phyloP scores from a whole-genome alignment of 2,329 filamentous ascomycete species.

The Nothophoma quercina region DNA sequence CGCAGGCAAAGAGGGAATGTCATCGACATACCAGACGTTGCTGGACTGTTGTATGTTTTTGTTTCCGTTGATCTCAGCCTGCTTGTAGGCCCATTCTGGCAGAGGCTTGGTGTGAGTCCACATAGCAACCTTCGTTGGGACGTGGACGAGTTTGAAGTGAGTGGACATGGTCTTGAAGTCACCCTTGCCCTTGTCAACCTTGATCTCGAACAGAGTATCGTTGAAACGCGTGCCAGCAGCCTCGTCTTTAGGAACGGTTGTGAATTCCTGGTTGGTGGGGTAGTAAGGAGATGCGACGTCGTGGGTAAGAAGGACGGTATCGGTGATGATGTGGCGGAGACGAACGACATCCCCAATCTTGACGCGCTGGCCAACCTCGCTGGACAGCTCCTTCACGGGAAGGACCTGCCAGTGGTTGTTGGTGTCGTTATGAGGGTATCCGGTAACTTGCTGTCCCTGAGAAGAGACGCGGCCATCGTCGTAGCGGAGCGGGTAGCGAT shows the following conservation, averaged over 20 bases:
- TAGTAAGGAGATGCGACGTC: constrained; percentile 96
- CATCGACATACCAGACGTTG: constrained; percentile 94
- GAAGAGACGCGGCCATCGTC: constrained; percentile 97
- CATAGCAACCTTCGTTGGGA: constrained; percentile 96
- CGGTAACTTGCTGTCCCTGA: constrained; percentile 95
- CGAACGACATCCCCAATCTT: constrained; percentile 86
- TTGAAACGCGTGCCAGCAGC: constrained; percentile 78
- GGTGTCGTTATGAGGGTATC: constrained; percentile 97
- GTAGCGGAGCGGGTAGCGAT: constrained; percentile 90
- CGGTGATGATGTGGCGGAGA: constrained; percentile 84
- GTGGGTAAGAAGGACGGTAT: constrained; percentile 87
- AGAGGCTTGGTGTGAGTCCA: constrained; percentile 96
- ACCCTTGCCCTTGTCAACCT: constrained; percentile 83
- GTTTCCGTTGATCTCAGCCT: constrained; percentile 99
- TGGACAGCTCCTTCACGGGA: constrained; percentile 62
- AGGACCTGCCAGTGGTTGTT: constrained; percentile 99
- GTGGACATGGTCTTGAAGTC: constrained; percentile 90
- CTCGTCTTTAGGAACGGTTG: constrained; percentile 76
- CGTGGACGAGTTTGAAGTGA: constrained; percentile 95
- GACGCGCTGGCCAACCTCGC: constrained; percentile 69
- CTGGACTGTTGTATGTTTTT: constrained; percentile 90
- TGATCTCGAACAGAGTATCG: constrained; percentile 92
- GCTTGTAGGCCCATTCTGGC: constrained; percentile 97
- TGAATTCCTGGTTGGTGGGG: constrained; percentile 99
- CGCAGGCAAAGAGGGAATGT: constrained; percentile 78